Percentiles rank a stretch among this genome's conserved stretches.
phyloP scores from a whole-genome alignment of 2,329 filamentous ascomycete species.

The Fusarium heterosporum region DNA sequence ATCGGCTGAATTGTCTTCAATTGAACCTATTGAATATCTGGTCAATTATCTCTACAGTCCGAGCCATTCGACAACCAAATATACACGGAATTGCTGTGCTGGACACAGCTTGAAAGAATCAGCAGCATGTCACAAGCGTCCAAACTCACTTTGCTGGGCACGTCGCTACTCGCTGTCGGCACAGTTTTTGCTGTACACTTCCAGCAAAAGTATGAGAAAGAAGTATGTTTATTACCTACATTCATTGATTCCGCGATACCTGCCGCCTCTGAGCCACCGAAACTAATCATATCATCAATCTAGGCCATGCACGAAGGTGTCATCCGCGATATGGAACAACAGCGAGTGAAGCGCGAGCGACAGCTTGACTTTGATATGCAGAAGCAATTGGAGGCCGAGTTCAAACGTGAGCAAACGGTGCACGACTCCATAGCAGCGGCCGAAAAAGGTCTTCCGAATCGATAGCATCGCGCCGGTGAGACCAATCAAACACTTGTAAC shows the following conservation, averaged over 20 bases:
- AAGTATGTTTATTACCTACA: conserved; percentile 64
- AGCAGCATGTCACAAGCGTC: conserved; percentile 85
- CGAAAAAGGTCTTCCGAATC: conserved; percentile 41
- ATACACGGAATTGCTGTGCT: neutral
- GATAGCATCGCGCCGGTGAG: conserved; percentile 30
- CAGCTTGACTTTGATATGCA: conserved; percentile 97
- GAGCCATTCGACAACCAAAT: neutral
- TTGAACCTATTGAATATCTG: neutral
- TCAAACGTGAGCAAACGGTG: conserved; percentile 88
- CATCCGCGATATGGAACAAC: conserved; percentile 93
- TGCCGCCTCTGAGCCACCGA: neutral
- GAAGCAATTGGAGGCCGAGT: conserved; percentile 84
- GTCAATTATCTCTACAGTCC: rapidly evolving
- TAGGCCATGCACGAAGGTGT: conserved; percentile 97
- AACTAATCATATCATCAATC: conserved; percentile 14
- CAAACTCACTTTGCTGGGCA: conserved; percentile 84
- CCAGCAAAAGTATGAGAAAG: conserved; percentile 85
- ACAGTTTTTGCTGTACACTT: conserved; percentile 91
- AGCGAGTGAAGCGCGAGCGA: conserved; percentile 88
- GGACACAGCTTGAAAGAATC: neutral
- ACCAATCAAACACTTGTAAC: conserved; percentile 6
- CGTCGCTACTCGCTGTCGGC: conserved; percentile 78
- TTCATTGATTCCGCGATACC: neutral
- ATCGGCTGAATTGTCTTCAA: neutral
- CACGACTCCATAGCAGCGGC: conserved; percentile 54